Evolutionary conservation across 192 early-diverging fungal species (phyloP).

Genomic region (Ramicandelaber brevisporus): DNA sequence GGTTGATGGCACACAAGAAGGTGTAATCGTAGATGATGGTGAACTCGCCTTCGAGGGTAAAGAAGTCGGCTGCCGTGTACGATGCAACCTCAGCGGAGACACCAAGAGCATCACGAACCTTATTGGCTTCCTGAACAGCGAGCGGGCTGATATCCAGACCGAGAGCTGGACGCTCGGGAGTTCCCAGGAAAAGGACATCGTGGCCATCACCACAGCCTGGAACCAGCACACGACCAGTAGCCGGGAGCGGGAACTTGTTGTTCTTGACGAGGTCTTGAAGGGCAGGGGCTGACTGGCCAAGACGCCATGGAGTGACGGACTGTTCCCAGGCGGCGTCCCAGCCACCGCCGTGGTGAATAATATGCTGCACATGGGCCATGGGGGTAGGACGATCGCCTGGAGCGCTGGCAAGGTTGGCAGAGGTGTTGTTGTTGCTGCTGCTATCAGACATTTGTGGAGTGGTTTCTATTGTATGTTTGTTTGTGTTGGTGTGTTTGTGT

Average conservation of each 20-base stretch:
- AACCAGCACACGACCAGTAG: slow-evolving; percentile 10
- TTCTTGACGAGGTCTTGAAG: slow-evolving; percentile 14
- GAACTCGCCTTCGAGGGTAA: slow-evolving; percentile 26
- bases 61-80: slow-evolving; percentile 45
- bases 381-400: no score
- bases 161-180: slow-evolving; percentile 14
- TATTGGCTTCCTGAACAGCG: slow-evolving; percentile 25
- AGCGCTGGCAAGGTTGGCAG: no score
- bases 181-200: slow-evolving; percentile 42
- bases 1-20: slow-evolving; percentile 58
- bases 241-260: slow-evolving; percentile 15
- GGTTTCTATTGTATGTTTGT: no score
- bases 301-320: no score
- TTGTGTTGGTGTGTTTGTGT: no score
- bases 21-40: slow-evolving; percentile 67
- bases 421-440: no score
- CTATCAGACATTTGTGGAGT: no score
- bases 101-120: slow-evolving; percentile 13
- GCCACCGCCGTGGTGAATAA: no score
- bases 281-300: no score
- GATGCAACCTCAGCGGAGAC: slow-evolving; percentile 13
- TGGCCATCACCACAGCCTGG: slow-evolving; percentile 27
- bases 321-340: no score
- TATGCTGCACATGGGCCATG: no score
- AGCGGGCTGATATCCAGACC: slow-evolving; percentile 43